A percentile compares a stretch with the other conserved stretches of the same genome.
Evolutionary conservation across 1,284 basidiomycete genomes (phyloP).

Genomic region (Ganoderma sinense): DNA sequence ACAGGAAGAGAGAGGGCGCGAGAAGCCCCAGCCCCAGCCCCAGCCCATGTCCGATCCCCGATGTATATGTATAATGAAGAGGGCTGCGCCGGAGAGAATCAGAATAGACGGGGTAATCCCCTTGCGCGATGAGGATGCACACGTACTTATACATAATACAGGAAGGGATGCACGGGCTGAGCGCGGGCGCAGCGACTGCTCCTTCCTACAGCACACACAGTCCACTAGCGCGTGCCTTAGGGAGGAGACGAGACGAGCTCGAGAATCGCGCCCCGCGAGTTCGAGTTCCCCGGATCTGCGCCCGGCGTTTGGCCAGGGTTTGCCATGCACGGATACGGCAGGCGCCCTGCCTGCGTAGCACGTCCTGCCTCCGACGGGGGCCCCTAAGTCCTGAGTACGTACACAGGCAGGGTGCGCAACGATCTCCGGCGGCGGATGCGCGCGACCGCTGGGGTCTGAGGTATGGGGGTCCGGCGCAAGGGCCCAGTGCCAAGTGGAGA

Average conservation of each 20-base stretch:
- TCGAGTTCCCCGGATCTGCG: neutral
- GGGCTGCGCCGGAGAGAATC: neutral
- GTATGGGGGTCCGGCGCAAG: neutral
- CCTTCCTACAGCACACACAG: too few species aligned
- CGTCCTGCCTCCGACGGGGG: too few species aligned
- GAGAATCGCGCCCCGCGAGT: neutral
- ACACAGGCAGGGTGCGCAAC: neutral
- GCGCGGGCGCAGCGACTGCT: neutral
- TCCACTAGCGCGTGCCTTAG: neutral
- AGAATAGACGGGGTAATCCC: neutral
- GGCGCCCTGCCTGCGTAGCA: neutral
- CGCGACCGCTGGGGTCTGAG: neutral
- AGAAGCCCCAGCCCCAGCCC: neutral
- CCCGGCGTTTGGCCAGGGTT: neutral
- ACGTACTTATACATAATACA: too few species aligned
- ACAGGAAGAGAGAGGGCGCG: too few species aligned
- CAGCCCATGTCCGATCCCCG: neutral
- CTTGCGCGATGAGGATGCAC: too few species aligned
- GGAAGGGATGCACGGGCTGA: neutral
- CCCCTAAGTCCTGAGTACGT: neutral
- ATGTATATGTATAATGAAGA: neutral
- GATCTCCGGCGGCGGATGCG: constrained; percentile 1
- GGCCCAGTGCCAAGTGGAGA: neutral
- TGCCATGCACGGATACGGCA: neutral
- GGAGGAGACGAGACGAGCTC: neutral